Base-by-base conservation (phyloP, 306 rosid species). In the Dalbergia oliveri region DNA sequence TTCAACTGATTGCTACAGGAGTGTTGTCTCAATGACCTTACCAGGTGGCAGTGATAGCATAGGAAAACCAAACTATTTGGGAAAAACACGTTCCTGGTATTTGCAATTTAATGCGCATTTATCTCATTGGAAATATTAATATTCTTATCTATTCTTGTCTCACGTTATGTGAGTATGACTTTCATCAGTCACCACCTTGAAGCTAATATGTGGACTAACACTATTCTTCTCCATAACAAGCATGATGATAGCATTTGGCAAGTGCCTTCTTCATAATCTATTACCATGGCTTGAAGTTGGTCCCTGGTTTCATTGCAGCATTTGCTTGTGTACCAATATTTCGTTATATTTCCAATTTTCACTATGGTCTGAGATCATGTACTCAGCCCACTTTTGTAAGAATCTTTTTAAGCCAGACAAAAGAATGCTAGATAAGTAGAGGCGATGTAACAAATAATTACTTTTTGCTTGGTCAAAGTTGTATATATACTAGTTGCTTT, bases 191-290 rank as follows among this genome's bases (percentile, higher is more conserved):
- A n/a, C n/a, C n/a, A n/a, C 91, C 0, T 3, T 5, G 54, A 88
- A 75, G 79, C 67, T 87, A 31, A 84, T 79, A 43, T 4, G 14
- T n/a, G 90, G 88, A 59, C 12, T 73, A 0, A 58, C 82, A 0
- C 81, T 87, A 1, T 85, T 85, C 72, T 11, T 79, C 34, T 87
- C 88, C 11, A 71, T 84, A 8, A 11, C 64, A 18, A 57, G 81
- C 33, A 84, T 87, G 88, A 71, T 79, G 79, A 7, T 79, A 5
- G 81, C 85, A n/a, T 87, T 87, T 39, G 56, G 79, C n/a, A 58
- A 72, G 75, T 45, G 63, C 82, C 45, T 73, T 88, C 68, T 73
- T 58, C 43, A 64, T 85, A 5, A 59, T 75, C 7, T 83, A 72
- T 6, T 21, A 45, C 5, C 3, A 47, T 3, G 78, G 50, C 8